These are phyloP conservation scores for Cydonia oblonga DNA, from an alignment of 331 rosid species.

Conservation along the genomic window DNA sequence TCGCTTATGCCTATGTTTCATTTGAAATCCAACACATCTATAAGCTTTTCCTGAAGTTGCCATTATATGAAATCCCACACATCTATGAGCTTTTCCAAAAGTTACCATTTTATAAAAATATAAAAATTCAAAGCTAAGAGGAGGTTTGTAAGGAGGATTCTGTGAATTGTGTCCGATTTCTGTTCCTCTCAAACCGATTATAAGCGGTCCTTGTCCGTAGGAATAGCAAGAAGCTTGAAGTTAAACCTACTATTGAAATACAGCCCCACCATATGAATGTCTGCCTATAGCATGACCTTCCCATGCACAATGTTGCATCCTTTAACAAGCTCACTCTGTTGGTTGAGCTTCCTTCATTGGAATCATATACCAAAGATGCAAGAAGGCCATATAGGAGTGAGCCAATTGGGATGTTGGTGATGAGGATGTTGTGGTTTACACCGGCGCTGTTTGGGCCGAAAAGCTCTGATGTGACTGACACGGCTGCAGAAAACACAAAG, in stretches of 20 bases:
- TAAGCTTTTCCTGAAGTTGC: neutral
- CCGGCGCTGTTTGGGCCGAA: conserved; percentile 73
- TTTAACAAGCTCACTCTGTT: conserved; percentile 5
- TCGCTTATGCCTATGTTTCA: neutral
- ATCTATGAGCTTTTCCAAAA: neutral
- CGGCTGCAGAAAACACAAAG: conserved; percentile 89
- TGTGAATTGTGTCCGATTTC: neutral
- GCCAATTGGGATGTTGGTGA: conserved; percentile 83
- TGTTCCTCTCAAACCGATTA: conserved; percentile 27
- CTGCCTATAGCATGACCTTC: conserved; percentile 53
- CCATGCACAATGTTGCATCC: conserved; percentile 50
- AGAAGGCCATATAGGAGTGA: conserved; percentile 70
- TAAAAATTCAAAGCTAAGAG: neutral
- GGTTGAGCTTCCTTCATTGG: conserved; percentile 19
- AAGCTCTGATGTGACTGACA: conserved; percentile 82
- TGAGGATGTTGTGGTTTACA: conserved; percentile 79
- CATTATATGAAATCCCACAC: neutral
- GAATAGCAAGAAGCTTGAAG: conserved; percentile 48
- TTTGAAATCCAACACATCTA: neutral
- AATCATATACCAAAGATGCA: conserved; percentile 73
- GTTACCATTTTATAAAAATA: neutral
- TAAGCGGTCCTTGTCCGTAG: conserved; percentile 53
- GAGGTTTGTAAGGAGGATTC: neutral
- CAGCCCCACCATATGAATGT: conserved; percentile 73
- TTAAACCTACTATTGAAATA: conserved; percentile 52